These are phyloP conservation scores for Vitis hybrid DNA, from an alignment of 177 flowering plant species.

Conservation along the genomic window DNA sequence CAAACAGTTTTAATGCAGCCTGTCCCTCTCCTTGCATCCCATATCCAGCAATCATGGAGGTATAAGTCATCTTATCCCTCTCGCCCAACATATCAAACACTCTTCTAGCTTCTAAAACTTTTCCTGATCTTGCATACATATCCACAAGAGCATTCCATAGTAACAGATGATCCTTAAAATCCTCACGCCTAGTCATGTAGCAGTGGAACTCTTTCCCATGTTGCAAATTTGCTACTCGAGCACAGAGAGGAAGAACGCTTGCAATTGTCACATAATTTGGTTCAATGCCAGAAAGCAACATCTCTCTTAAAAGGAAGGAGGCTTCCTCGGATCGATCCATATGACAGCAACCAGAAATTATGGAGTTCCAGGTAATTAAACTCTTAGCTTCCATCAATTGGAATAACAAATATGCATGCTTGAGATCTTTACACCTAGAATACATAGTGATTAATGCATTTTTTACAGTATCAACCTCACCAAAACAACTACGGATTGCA, in stretches of 20 bases:
- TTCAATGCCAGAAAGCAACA: slow-evolving; percentile 44
- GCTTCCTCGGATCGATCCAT: slow-evolving; percentile 53
- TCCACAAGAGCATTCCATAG: slow-evolving; percentile 75
- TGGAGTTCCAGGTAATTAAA: slow-evolving; percentile 67
- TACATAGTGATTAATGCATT: slow-evolving; percentile 76
- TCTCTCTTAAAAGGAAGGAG: slow-evolving; percentile 49
- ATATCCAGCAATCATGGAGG: slow-evolving; percentile 59
- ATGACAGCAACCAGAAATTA: slow-evolving; percentile 63
- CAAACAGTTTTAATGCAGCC: slow-evolving; percentile 39
- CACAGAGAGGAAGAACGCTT: slow-evolving; percentile 71
- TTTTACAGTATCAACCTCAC: slow-evolving; percentile 34
- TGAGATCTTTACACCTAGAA: slow-evolving; percentile 54
- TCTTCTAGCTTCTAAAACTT: slow-evolving; percentile 38
- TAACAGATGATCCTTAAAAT: slow-evolving; percentile 41
- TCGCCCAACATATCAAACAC: slow-evolving; percentile 43
- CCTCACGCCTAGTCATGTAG: slow-evolving; percentile 43
- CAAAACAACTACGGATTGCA: slow-evolving; percentile 41
- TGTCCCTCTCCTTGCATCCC: slow-evolving; percentile 56
- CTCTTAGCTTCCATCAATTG: slow-evolving; percentile 28
- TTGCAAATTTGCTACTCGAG: slow-evolving; percentile 61
- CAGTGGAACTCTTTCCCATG: slow-evolving; percentile 77
- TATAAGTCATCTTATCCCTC: slow-evolving; percentile 54
- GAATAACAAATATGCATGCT: slow-evolving; percentile 50
- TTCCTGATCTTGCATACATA: slow-evolving; percentile 77
- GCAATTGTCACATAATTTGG: slow-evolving; percentile 79